Evolutionary conservation across 768 basidiomycete species (phyloP), one percentile per base, ranked within the genome.

Genomic region (Auricularia sp.): DNA sequence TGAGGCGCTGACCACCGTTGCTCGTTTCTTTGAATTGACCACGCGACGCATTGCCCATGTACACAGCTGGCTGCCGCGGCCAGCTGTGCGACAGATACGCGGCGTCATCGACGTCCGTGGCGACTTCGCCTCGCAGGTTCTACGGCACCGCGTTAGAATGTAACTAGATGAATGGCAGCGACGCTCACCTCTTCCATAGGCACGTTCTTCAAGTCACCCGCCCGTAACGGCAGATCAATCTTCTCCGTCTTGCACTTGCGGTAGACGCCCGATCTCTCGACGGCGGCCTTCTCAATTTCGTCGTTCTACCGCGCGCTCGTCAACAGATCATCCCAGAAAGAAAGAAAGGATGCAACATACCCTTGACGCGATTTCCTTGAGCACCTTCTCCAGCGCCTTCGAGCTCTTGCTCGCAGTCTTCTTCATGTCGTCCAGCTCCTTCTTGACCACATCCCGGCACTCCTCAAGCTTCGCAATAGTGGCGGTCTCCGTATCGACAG

Each of bases 191-290:
- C 97, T 72, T 98, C 94, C 85, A 98, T 90, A 0, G 96, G 91
- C 2, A 98, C 91, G 68, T 90, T 84, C 73, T 85, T 87, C 63
- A 98, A 77, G 70, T 85, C 83, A 4, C 96, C 97, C 63, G 81
- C 73, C 14, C 80, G 68, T 12, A 98, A 77, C 0, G 96, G 94
- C 18, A 99, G 74, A 65, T 82, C 83, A 68, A 98, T 88, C 70
- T 97, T 94, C 67, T 99, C 97, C 54, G 98, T 80, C 67, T 93
- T 84, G 75, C 96, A 98, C 71, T 91, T 91, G 16, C 95, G 84
- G 72, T 98, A 98, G 58, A 91, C 82, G 0, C 87, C 79, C 29
- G 93, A 91, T 33, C 96, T 81, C 71, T 98, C 95, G 58, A 92
- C 80, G 0, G 86, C 87, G 34, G 89, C 76, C 71, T 91, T 92